phyloP scores from a whole-genome alignment of 306 rosid genomes.

The Cucumis cinereus region DNA sequence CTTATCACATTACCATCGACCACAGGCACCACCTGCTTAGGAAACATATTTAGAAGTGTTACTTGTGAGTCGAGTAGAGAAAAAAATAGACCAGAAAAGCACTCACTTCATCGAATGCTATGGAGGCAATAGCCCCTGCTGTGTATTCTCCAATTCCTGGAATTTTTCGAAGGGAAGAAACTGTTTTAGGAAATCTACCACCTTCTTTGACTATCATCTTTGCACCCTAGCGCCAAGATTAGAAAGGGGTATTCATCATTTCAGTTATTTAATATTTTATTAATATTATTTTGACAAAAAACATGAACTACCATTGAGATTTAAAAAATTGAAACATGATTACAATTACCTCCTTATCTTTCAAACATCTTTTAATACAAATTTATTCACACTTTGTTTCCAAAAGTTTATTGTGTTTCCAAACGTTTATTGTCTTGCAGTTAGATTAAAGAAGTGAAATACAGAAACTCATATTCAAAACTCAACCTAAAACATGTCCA shows the following conservation, averaged over 20 bases:
- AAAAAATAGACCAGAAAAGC: constrained; percentile 16
- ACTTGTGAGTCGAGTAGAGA: not conserved
- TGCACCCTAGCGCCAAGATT: constrained; percentile 46
- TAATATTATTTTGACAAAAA: not conserved
- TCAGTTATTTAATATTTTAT: not conserved
- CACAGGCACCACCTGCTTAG: constrained; percentile 73
- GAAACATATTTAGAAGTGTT: constrained; percentile 14
- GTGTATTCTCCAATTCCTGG: constrained; percentile 89
- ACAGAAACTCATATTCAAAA: not conserved
- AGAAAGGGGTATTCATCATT: not conserved
- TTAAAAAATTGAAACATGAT: too few species aligned
- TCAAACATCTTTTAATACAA: not conserved
- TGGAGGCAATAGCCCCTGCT: constrained; percentile 88
- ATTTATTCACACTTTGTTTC: too few species aligned
- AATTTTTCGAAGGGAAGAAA: constrained; percentile 45
- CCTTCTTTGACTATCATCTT: constrained; percentile 59
- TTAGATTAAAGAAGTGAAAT: not conserved
- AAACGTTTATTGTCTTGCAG: not conserved
- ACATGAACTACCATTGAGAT: not conserved
- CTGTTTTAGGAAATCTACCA: constrained; percentile 48
- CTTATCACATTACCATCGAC: constrained; percentile 94
- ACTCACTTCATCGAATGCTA: constrained; percentile 74
- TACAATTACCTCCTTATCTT: too few species aligned
- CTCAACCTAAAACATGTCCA: not conserved
- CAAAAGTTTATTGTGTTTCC: not conserved